These are phyloP conservation scores for Craspedostauros australis DNA, from an alignment of 108 stramenopile species.

Conservation along the genomic window DNA sequence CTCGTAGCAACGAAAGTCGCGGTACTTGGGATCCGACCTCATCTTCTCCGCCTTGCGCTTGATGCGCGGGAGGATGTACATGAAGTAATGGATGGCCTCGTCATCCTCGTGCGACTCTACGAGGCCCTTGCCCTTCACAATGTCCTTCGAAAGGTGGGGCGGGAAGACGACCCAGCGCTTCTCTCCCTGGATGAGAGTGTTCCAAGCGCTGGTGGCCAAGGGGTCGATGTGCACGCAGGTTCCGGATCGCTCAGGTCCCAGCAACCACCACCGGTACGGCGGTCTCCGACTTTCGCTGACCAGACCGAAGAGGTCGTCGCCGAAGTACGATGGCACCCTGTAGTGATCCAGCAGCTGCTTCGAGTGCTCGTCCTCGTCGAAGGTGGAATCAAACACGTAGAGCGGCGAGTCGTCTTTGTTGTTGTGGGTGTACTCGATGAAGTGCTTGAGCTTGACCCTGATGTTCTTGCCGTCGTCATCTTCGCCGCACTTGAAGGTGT, in stretches of 20 bases:
- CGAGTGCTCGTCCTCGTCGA: constrained; percentile 74
- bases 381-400: constrained; percentile 95
- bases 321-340: constrained; percentile 85
- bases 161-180: constrained; percentile 99
- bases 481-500: constrained; percentile 93
- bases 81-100: constrained; percentile 97
- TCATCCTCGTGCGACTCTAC: constrained; percentile 87
- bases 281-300: constrained; percentile 90
- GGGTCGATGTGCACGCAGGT: constrained; percentile 96
- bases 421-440: constrained; percentile 70
- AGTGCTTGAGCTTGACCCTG: constrained; percentile 87
- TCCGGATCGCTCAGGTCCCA: constrained; percentile 90
- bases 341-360: constrained; percentile 62
- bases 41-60: constrained; percentile 58
- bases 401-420: constrained; percentile 94
- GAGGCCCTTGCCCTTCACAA: constrained; percentile 83
- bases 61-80: constrained; percentile 85
- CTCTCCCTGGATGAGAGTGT: constrained; percentile 86
- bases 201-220: constrained; percentile 95
- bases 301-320: constrained; percentile 88
- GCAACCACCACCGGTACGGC: constrained; percentile 96
- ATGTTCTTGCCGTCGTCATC: constrained; percentile 92
- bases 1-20: constrained; percentile 82
- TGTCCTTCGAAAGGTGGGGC: constrained; percentile 72
- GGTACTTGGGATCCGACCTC: constrained; percentile 33